Evolutionary conservation across 129 eudicot genomes (phyloP).

Genomic region (Silybum marianum): DNA sequence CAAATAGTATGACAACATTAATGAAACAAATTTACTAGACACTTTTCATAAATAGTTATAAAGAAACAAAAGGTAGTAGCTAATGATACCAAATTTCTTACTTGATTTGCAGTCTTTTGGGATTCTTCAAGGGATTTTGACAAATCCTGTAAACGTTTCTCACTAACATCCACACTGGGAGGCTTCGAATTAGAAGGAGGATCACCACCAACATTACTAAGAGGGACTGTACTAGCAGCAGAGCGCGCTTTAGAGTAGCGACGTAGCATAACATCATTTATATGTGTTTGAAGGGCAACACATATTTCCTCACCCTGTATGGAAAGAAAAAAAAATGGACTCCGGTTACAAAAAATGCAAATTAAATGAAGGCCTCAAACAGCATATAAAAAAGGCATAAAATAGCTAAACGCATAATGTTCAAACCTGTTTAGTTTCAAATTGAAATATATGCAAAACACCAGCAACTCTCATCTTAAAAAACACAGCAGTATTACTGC

Average conservation of each 20-base stretch:
- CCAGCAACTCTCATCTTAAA: conserved; percentile 99
- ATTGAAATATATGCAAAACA: conserved; percentile 93
- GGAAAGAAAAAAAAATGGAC: background rate
- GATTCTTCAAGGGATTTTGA: conserved; percentile 88
- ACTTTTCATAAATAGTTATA: background rate
- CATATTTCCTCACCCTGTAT: conserved; percentile 96
- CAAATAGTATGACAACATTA: background rate
- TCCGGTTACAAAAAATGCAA: background rate
- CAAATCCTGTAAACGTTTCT: conserved; percentile 75
- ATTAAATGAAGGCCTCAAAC: background rate
- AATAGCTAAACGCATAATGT: background rate
- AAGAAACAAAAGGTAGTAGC: background rate
- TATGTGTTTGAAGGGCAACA: conserved; percentile 99
- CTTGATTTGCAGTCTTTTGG: conserved; percentile 61
- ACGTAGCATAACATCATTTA: conserved; percentile 96
- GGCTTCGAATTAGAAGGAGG: conserved; percentile 51
- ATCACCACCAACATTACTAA: conserved; percentile 48
- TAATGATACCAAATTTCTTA: conserved; percentile 32
- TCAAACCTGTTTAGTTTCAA: conserved; percentile 93
- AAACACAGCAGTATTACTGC: conserved; percentile 98
- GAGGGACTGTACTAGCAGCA: conserved; percentile 46
- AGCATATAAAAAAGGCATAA: background rate
- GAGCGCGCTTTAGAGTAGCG: conserved; percentile 93
- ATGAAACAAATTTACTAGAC: background rate
- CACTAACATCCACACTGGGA: conserved; percentile 55